Evolutionary conservation across 768 basidiomycete species (phyloP).

Genomic region (Leucogyrophana mollusca): DNA sequence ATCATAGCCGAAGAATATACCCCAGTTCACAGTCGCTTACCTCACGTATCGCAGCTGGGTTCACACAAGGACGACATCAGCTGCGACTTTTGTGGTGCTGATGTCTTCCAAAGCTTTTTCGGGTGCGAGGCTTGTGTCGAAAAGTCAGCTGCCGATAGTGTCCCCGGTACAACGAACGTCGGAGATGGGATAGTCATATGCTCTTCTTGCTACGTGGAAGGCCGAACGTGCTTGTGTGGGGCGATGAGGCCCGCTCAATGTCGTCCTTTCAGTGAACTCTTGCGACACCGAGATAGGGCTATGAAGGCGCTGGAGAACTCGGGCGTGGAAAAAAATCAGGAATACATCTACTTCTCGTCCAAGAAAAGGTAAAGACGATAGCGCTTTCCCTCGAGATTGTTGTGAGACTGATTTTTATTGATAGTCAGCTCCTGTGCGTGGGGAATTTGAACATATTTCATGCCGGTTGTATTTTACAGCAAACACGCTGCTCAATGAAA

Average conservation of each 20-base stretch:
- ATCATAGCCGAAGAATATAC: slow-evolving; percentile 51
- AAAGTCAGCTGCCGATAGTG: slow-evolving; percentile 10
- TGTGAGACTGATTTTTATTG: slow-evolving; percentile 3
- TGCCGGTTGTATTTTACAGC: slow-evolving; percentile 27
- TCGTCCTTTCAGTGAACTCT: slow-evolving; percentile 46
- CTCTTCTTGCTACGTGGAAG: slow-evolving; percentile 73
- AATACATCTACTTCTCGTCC: slow-evolving; percentile 13
- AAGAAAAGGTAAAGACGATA: slow-evolving; percentile 19
- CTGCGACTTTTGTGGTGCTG: slow-evolving; percentile 81
- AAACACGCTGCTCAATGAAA: slow-evolving; percentile 13
- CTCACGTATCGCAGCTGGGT: slow-evolving; percentile 26
- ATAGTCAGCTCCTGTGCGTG: slow-evolving; percentile 24
- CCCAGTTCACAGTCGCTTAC: slow-evolving; percentile 21
- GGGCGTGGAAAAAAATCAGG: slow-evolving; percentile 8
- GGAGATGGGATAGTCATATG: slow-evolving; percentile 59
- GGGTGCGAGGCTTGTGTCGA: slow-evolving; percentile 56
- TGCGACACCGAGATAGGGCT: slow-evolving; percentile 41
- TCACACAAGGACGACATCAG: slow-evolving; percentile 30
- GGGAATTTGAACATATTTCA: slow-evolving; percentile 27
- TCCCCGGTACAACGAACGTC: slow-evolving; percentile 14
- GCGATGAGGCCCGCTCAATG: slow-evolving; percentile 62
- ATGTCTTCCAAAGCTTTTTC: slow-evolving; percentile 82
- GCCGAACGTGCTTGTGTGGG: slow-evolving; percentile 66
- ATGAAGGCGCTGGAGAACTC: slow-evolving; percentile 23
- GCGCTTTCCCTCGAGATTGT: neutral